Evolutionary conservation across 2,329 filamentous ascomycete species (phyloP).

Genomic region (Colletotrichum cordylinicola): DNA sequence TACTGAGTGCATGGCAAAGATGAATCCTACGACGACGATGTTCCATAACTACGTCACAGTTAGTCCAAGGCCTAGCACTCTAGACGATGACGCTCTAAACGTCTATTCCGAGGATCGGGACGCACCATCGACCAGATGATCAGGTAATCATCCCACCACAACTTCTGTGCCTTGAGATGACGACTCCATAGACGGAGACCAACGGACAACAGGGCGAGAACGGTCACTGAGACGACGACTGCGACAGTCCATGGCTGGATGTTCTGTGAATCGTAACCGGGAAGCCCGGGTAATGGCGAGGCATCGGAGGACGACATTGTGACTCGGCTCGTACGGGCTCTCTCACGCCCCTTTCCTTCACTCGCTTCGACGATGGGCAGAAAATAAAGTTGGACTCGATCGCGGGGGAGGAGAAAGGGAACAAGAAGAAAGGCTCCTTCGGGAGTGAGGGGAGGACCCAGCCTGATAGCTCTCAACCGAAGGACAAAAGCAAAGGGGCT

Average conservation of each 20-base stretch:
- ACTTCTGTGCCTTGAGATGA: constrained; percentile 43
- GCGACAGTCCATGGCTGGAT: constrained; percentile 48
- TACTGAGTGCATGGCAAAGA: constrained; percentile 49
- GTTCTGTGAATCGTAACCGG: constrained; percentile 37
- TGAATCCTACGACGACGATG: constrained; percentile 49
- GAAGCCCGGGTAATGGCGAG: constrained; percentile 28
- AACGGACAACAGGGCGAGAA: constrained; percentile 43
- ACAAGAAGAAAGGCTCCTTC: background rate
- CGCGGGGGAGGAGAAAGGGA: background rate
- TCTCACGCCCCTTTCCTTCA: background rate
- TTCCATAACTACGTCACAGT: constrained; percentile 40
- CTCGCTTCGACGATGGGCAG: background rate
- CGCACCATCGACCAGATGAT: constrained; percentile 54
- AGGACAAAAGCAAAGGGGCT: background rate
- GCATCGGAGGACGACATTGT: constrained; percentile 6
- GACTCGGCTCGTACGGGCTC: background rate
- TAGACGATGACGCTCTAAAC: background rate
- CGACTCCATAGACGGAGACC: constrained; percentile 46
- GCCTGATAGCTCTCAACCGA: background rate
- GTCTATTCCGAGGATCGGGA: background rate
- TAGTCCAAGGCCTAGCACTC: background rate
- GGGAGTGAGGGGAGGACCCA: background rate
- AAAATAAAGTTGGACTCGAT: background rate
- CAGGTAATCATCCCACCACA: constrained; percentile 59
- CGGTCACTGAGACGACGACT: constrained; percentile 46